A percentile compares a stretch with the other conserved stretches of the same genome.
These are phyloP conservation scores for Pyrenopolyporus hunteri DNA, from an alignment of 495 filamentous ascomycete genomes.

Conservation along the genomic window DNA sequence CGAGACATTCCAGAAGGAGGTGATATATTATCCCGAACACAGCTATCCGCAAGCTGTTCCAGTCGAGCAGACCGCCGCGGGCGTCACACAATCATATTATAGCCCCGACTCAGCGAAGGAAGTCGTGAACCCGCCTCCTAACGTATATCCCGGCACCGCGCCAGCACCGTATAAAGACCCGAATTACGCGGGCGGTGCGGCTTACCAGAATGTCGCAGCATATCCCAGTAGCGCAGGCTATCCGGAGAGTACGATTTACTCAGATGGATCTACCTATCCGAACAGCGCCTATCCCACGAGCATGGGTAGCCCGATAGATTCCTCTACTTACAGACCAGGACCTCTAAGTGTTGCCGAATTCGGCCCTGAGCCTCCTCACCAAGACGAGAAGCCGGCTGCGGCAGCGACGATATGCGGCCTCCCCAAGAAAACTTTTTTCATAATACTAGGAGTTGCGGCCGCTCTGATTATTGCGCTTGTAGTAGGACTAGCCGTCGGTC, in stretches of 20 bases:
- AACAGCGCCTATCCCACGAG: constrained; percentile 24
- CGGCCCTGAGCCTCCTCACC: constrained; percentile 4
- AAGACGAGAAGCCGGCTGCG: constrained; percentile 9
- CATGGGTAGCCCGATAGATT: constrained; percentile 11
- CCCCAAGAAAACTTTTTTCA: constrained; percentile 23
- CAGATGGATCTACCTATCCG: constrained; percentile 16
- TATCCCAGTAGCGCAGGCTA: constrained; percentile 14
- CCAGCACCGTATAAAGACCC: constrained; percentile 21
- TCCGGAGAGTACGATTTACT: constrained; percentile 4
- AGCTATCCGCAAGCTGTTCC: constrained; percentile 33
- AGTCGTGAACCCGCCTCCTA: constrained; percentile 18
- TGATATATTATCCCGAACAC: constrained; percentile 33
- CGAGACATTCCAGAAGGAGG: constrained; percentile 32
- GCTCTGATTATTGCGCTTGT: constrained; percentile 14
- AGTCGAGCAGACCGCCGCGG: constrained; percentile 21
- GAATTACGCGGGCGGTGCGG: constrained; percentile 7
- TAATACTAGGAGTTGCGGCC: constrained; percentile 22
- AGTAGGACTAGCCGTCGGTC: constrained; percentile 23
- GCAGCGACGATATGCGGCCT: constrained; percentile 28
- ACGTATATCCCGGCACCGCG: constrained; percentile 8
- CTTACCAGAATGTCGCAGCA: constrained; percentile 8
- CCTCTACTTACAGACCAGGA: constrained; percentile 10
- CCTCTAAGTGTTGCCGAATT: neutral
- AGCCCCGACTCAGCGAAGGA: constrained; percentile 33
- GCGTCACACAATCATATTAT: constrained; percentile 21